Evolutionary conservation across 441 rosid genomes (phyloP).

Genomic region (Pelargonium myrrhifolium): DNA sequence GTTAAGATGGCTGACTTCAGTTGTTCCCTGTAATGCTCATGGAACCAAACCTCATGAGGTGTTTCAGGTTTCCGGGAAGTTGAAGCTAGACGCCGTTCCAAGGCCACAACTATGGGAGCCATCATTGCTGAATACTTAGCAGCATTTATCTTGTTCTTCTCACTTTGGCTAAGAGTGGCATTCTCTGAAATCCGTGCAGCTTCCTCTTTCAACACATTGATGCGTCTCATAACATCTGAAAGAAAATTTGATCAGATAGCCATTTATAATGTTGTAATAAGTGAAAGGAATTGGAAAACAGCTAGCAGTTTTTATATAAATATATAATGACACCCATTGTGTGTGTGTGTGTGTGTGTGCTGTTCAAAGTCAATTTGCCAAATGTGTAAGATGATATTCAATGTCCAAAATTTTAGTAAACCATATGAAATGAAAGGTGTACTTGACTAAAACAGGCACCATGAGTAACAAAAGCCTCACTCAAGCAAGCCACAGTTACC

Average conservation of each 20-base stretch:
- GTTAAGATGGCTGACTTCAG: conserved; percentile 64
- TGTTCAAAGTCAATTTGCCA: background rate
- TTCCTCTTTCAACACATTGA: conserved; percentile 87
- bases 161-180: conserved; percentile 77
- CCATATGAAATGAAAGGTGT: conserved; percentile 12
- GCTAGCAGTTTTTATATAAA: too few relatives aligned
- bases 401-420: conserved; percentile 10
- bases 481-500: conserved; percentile 39
- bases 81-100: conserved; percentile 95
- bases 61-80: conserved; percentile 93
- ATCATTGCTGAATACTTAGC: conserved; percentile 97
- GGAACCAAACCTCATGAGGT: conserved; percentile 92
- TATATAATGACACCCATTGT: too few relatives aligned
- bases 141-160: conserved; percentile 86
- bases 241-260: conserved; percentile 22
- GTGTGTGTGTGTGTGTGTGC: conserved; percentile 1
- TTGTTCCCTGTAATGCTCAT: conserved; percentile 62
- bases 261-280: conserved; percentile 1
- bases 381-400: conserved; percentile 13
- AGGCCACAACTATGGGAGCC: conserved; percentile 92
- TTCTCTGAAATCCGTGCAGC: conserved; percentile 86
- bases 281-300: conserved; percentile 1
- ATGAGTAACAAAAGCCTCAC: conserved; percentile 20
- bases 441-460: conserved; percentile 15
- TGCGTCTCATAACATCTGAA: conserved; percentile 89